phyloP scores from a whole-genome alignment of 345 rosid species.

The Noccaea bulbosa region DNA sequence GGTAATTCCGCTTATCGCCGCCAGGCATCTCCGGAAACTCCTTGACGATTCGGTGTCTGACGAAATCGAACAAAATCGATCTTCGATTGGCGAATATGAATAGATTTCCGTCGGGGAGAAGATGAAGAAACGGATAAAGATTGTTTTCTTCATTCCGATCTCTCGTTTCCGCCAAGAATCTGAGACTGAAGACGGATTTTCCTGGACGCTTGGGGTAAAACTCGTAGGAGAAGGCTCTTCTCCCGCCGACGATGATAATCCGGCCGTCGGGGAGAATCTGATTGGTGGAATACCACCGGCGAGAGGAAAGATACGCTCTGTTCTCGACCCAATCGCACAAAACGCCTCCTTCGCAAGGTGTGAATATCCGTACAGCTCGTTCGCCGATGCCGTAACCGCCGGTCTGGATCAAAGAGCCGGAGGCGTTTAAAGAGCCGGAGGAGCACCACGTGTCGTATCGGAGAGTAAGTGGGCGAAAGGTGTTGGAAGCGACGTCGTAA shows the following conservation, averaged over 20 bases:
- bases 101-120: conserved; percentile 75
- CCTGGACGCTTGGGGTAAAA: conserved; percentile 56
- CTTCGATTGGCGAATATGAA: conserved; percentile 76
- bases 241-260: conserved; percentile 70
- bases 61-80: conserved; percentile 64
- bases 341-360: conserved; percentile 49
- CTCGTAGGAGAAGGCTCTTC: conserved; percentile 68
- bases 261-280: conserved; percentile 82
- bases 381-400: conserved; percentile 87
- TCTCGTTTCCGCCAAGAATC: conserved; percentile 69
- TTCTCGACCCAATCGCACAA: conserved; percentile 74
- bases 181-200: conserved; percentile 43
- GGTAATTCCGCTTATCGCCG: conserved; percentile 67
- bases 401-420: conserved; percentile 75
- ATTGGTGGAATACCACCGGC: conserved; percentile 85
- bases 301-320: conserved; percentile 31
- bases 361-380: conserved; percentile 54
- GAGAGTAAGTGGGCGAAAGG: conserved; percentile 63
- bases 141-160: conserved; percentile 72
- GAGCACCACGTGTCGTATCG: conserved; percentile 90
- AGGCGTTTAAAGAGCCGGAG: conserved; percentile 65
- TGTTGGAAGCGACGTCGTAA: conserved; percentile 60
- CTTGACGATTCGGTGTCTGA: conserved; percentile 50
- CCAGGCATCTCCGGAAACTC: conserved; percentile 73
- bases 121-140: conserved; percentile 81